Conservation (phyloP, 768 basidiomycete species). For the Russula ochroleuca region DNA sequence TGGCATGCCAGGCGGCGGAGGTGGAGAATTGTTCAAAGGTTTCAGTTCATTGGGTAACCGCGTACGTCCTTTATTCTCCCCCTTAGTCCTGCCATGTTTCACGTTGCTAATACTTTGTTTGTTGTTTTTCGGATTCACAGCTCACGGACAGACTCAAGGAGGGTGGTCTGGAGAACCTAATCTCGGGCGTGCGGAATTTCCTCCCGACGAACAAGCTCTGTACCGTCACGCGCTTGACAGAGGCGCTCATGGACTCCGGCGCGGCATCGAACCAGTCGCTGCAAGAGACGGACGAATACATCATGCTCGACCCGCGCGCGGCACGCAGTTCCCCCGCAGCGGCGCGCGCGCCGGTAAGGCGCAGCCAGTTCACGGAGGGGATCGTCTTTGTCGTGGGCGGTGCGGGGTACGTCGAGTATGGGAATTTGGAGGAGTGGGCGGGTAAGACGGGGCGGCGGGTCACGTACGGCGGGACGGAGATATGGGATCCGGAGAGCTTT, state of each 20-base stretch:
- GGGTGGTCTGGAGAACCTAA: slow-evolving; percentile 92
- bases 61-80: slow-evolving; percentile 43
- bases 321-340: slow-evolving; percentile 36
- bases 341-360: slow-evolving; percentile 38
- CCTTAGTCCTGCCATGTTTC: too few relatives aligned
- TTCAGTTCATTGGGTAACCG: slow-evolving; percentile 89
- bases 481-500: slow-evolving; percentile 85
- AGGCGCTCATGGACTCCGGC: slow-evolving; percentile 97
- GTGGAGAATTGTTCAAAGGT: slow-evolving; percentile 87
- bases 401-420: slow-evolving; percentile 95
- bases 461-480: slow-evolving; percentile 95
- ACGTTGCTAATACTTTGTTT: not conserved
- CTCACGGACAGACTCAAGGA: slow-evolving; percentile 91
- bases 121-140: slow-evolving; percentile 39
- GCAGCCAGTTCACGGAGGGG: slow-evolving; percentile 82
- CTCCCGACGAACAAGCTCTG: slow-evolving; percentile 91
- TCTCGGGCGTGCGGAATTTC: slow-evolving; percentile 98
- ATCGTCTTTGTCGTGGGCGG: slow-evolving; percentile 95
- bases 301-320: slow-evolving; percentile 47
- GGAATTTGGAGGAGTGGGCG: slow-evolving; percentile 94
- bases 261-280: slow-evolving; percentile 86
- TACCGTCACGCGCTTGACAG: slow-evolving; percentile 86
- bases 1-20: slow-evolving; percentile 44
- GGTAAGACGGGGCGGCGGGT: slow-evolving; percentile 74
- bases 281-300: slow-evolving; percentile 46